phyloP scores from a whole-genome alignment of 805 yeast species.

The Starmerella apis region DNA sequence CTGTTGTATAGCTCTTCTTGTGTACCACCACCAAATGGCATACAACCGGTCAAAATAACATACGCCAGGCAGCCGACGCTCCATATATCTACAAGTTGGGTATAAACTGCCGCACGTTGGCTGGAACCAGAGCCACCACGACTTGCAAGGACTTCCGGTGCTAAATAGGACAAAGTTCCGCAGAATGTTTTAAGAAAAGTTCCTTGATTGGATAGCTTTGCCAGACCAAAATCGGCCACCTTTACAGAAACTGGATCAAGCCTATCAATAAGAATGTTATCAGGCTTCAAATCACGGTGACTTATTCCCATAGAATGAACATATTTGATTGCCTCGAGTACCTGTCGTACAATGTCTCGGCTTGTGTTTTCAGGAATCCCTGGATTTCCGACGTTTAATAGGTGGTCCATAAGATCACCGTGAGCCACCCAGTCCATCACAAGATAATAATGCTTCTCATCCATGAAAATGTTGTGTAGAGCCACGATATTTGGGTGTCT shows the following conservation, averaged over 20 bases:
- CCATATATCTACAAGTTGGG: constrained; percentile 94
- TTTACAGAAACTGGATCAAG: constrained; percentile 89
- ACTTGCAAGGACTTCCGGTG: constrained; percentile 70
- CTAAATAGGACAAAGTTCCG: constrained; percentile 93
- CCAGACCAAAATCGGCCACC: constrained; percentile 92
- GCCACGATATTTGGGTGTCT: constrained; percentile 79
- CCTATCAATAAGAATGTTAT: constrained; percentile 78
- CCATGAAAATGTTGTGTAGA: constrained; percentile 77
- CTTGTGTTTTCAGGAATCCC: constrained; percentile 79
- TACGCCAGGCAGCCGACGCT: constrained; percentile 89
- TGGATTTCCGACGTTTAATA: constrained; percentile 13
- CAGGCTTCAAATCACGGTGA: constrained; percentile 96
- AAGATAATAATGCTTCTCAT: constrained; percentile 64
- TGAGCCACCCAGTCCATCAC: constrained; percentile 96
- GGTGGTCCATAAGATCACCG: constrained; percentile 85
- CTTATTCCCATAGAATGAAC: constrained; percentile 85
- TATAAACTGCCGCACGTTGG: constrained; percentile 38
- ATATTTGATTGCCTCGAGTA: constrained; percentile 70
- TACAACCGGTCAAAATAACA: constrained; percentile 82
- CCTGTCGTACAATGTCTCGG: constrained; percentile 74
- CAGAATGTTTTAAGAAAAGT: constrained; percentile 91
- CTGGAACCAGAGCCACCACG: constrained; percentile 9
- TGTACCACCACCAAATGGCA: constrained; percentile 89
- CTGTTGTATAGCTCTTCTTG: constrained; percentile 74
- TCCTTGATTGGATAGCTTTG: constrained; percentile 75